Evolutionary conservation across 768 basidiomycete species (phyloP).

Genomic region (Tubosaeta sp.): DNA sequence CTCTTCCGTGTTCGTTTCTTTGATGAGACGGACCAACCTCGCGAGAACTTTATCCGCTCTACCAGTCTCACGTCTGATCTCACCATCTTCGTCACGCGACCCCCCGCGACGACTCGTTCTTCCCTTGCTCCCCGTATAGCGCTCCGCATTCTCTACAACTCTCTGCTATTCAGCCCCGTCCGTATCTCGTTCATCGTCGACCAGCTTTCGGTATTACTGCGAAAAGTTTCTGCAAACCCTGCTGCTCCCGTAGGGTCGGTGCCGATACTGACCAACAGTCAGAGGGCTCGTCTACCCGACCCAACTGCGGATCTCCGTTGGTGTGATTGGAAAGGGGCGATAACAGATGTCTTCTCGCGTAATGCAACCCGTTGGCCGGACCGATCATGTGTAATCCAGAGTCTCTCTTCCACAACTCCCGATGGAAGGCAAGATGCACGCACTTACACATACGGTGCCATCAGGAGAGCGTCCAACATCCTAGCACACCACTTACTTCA

Average conservation of each 20-base stretch:
- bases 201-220: constrained; percentile 77
- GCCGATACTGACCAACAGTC: constrained; percentile 69
- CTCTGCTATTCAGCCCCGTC: constrained; percentile 78
- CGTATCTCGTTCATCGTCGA: constrained; percentile 79
- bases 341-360: constrained; percentile 88
- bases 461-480: no score
- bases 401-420: constrained; percentile 36
- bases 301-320: constrained; percentile 88
- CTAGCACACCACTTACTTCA: constrained; percentile 22
- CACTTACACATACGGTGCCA: no score
- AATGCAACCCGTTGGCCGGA: constrained; percentile 82
- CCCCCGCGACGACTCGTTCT: constrained; percentile 61
- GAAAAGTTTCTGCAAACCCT: constrained; percentile 65
- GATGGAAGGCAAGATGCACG: no score
- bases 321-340: constrained; percentile 97
- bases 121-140: constrained; percentile 72
- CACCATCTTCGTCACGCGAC: constrained; percentile 81
- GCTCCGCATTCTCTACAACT: constrained; percentile 89
- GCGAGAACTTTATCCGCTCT: constrained; percentile 68
- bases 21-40: constrained; percentile 78
- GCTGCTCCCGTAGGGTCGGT: constrained; percentile 71
- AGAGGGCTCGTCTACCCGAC: constrained; percentile 69
- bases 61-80: constrained; percentile 89
- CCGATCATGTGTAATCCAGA: constrained; percentile 86
- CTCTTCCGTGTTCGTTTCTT: constrained; percentile 97